Conservation (phyloP, 192 early-diverging fungal genomes). For the Dimargaris xerosporica region DNA sequence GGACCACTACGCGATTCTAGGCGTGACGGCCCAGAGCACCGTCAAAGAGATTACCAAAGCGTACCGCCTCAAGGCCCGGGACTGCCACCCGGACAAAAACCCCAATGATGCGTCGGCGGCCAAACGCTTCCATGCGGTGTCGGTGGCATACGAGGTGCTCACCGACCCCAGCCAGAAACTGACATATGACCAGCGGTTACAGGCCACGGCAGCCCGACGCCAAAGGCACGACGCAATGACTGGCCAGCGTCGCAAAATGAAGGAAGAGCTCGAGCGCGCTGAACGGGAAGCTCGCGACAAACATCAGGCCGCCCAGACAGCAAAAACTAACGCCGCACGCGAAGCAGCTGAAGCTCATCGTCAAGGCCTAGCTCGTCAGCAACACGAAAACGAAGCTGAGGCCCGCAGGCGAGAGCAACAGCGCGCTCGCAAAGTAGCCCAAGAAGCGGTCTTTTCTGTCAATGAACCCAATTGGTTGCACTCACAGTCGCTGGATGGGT, state of each 20-base stretch:
- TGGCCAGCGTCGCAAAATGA: background rate
- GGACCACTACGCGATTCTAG: slow-evolving; percentile 4
- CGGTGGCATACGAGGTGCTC: slow-evolving; percentile 5
- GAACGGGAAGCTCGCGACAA: slow-evolving; percentile 3
- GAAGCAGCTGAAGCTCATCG: background rate
- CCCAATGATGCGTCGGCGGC: background rate
- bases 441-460: too few species aligned
- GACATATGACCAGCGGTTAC: background rate
- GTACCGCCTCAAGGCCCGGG: background rate
- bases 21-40: background rate
- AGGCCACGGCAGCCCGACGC: background rate
- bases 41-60: slow-evolving; percentile 10
- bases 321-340: background rate
- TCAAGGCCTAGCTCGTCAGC: background rate
- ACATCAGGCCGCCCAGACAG: background rate
- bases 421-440: background rate
- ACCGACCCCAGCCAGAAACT: slow-evolving; percentile 6
- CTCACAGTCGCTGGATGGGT: too few species aligned
- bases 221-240: slow-evolving; percentile 1
- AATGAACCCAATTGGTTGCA: too few species aligned
- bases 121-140: slow-evolving; percentile 2
- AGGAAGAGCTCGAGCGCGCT: slow-evolving; percentile 5
- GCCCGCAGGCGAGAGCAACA: background rate
- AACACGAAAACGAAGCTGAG: background rate
- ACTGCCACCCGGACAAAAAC: slow-evolving; percentile 9